Evolutionary conservation across 805 yeast genomes (phyloP).

Genomic region (Monosporozyma unispora): DNA sequence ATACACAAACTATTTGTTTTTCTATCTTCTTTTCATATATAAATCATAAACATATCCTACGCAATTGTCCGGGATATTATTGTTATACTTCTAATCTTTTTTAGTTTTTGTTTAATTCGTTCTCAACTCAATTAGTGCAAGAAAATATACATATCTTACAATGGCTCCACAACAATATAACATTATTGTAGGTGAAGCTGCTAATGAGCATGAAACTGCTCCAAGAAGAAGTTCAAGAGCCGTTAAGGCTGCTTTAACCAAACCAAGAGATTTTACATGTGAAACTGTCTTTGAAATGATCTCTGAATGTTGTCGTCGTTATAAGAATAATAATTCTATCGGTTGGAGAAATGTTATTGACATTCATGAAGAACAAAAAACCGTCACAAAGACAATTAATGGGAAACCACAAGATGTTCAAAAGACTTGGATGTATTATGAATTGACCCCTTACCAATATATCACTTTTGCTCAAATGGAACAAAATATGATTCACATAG

Average conservation of each 20-base stretch:
- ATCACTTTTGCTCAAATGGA: conserved; percentile 52
- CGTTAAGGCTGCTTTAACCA: conserved; percentile 38
- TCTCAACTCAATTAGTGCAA: not conserved
- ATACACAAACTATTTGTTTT: no score
- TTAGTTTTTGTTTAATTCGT: no score
- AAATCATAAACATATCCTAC: no score
- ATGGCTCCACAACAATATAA: conserved; percentile 23
- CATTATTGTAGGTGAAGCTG: conserved; percentile 58
- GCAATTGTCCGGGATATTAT: no score
- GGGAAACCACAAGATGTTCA: conserved; percentile 66
- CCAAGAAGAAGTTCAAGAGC: conserved; percentile 57
- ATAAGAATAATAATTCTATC: conserved; percentile 48
- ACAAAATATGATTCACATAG: conserved; percentile 42
- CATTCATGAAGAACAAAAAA: conserved; percentile 66
- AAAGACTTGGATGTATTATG: conserved; percentile 84
- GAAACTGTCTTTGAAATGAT: conserved; percentile 63
- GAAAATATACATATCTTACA: no score
- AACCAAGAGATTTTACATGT: conserved; percentile 59
- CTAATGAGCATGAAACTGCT: conserved; percentile 70
- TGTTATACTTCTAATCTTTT: no score
- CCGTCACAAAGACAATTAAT: conserved; percentile 63
- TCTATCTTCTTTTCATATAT: no score
- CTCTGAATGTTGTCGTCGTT: conserved; percentile 49
- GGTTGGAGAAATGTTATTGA: conserved; percentile 76
- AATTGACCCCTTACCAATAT: conserved; percentile 63